Evolutionary conservation across 257 asterid genomes (phyloP), one percentile per base, ranked within the genome.

Genomic region (Eustoma russellianum): DNA sequence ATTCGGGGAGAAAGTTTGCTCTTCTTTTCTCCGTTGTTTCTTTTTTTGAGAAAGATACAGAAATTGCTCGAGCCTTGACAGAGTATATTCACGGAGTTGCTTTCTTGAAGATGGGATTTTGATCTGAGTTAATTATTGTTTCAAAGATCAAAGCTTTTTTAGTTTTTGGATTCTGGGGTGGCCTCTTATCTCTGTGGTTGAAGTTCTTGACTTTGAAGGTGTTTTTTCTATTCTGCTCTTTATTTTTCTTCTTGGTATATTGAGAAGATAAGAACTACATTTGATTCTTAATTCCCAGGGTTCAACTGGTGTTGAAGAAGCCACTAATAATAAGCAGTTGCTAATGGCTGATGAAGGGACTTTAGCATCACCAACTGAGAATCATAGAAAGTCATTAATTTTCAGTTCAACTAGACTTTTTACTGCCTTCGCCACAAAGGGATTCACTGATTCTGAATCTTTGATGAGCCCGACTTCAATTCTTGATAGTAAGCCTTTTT

Each of bases 401-500:
- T 77, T 88, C 60, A 58, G 66, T 73, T 82, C 92, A 13, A 89
- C 91, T 13, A 81, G 82, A 71, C 61, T 85, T 69, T 75, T 85
- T 46, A 71, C 69, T 62, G 59, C 80, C 57, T 74, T 78, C 54
- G 45, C 64, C 5, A 59, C 82, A 4, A 85, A 78, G 74, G 64
- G 70, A 12, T 61, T 63, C 16, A 5, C 53, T 60, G 94, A 80
- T 18, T 56, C 78, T 54, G 95, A 85, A 46, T 68, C 86, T 57
- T 53, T 59, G 41, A 70, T 67, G 71, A 71, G 92, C 58, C 97
- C 97, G 7, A 85, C 94, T 66, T 88, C 97, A 59, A 81, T 82
- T 40, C 95, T 85, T 60, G 94, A 87, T 52, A 38, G 56, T 30
- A 81, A 77, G 53, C 69, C 86, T 8, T 77, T 68, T 34, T 66